phyloP scores from a whole-genome alignment of 164 flowering plant species.

The Sedum album region DNA sequence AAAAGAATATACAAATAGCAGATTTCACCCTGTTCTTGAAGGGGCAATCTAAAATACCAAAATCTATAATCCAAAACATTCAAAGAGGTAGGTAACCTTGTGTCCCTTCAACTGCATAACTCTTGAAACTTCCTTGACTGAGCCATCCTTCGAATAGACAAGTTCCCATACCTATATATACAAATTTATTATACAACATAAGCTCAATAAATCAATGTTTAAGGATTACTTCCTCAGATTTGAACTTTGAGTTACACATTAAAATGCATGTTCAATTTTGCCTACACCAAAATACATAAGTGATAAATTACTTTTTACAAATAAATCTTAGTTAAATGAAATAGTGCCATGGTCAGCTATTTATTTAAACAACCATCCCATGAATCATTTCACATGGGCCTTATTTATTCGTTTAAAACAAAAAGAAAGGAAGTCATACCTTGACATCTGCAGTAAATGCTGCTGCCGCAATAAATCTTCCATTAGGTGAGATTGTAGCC shows the following conservation, averaged over 20 bases:
- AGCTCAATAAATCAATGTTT: not conserved
- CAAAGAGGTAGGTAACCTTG: slow-evolving; percentile 37
- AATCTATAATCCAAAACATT: not conserved
- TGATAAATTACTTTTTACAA: not conserved
- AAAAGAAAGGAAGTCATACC: slow-evolving; percentile 27
- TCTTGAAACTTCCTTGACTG: slow-evolving; percentile 75
- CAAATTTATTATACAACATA: not conserved
- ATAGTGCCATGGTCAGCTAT: not conserved
- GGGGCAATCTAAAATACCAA: no score
- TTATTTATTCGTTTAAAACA: not conserved
- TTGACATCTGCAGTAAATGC: slow-evolving; percentile 99
- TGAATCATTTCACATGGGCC: not conserved
- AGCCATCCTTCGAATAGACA: slow-evolving; percentile 84
- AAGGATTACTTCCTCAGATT: not conserved
- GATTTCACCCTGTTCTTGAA: not conserved
- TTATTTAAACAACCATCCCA: not conserved
- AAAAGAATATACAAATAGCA: not conserved
- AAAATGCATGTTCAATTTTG: not conserved
- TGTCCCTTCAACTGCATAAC: slow-evolving; percentile 99
- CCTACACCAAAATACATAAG: no score
- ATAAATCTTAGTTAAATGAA: not conserved
- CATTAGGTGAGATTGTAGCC: slow-evolving; percentile 91
- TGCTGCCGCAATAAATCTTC: slow-evolving; percentile 98
- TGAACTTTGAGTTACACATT: not conserved
- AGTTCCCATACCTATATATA: slow-evolving; percentile 85